Conservation (phyloP, 495 filamentous ascomycete genomes). For the Collariella sp. region DNA sequence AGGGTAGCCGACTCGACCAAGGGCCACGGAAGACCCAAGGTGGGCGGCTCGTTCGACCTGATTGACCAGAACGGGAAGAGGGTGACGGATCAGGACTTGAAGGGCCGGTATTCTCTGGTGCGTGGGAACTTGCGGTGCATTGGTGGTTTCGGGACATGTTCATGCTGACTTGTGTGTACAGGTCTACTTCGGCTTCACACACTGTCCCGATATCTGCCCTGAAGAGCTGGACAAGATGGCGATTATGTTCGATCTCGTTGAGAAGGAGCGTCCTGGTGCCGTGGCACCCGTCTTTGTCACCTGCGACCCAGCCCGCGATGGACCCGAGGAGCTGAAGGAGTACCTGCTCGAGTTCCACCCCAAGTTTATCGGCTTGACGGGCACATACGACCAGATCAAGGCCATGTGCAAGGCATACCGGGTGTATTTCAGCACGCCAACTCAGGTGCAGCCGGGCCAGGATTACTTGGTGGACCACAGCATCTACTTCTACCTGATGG, state of each 20-base stretch:
- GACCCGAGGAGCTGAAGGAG: conserved; percentile 68
- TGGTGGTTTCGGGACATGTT: background rate
- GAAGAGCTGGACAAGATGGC: conserved; percentile 99
- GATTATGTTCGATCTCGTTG: conserved; percentile 76
- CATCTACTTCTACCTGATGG: conserved; percentile 99
- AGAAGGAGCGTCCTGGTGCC: conserved; percentile 33
- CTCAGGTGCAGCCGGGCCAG: conserved; percentile 77
- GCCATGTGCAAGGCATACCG: conserved; percentile 87
- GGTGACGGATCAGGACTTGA: conserved; percentile 70
- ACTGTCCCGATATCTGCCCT: conserved; percentile 97
- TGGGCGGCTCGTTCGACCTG: conserved; percentile 78
- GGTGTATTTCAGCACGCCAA: conserved; percentile 93
- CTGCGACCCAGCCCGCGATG: conserved; percentile 88
- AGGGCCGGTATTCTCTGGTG: conserved; percentile 73
- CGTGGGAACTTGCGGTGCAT: conserved; percentile 4
- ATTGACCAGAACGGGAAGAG: conserved; percentile 69
- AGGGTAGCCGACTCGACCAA: conserved; percentile 84
- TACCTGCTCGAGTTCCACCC: conserved; percentile 91
- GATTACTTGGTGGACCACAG: conserved; percentile 98
- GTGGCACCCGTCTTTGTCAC: conserved; percentile 77
- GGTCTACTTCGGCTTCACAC: conserved; percentile 97
- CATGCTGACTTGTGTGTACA: conserved; percentile 6
- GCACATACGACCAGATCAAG: conserved; percentile 86
- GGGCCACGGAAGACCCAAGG: conserved; percentile 84
- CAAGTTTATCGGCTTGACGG: conserved; percentile 81